These are phyloP conservation scores for Reutealis trisperma DNA, from an alignment of 345 rosid species.

Conservation along the genomic window DNA sequence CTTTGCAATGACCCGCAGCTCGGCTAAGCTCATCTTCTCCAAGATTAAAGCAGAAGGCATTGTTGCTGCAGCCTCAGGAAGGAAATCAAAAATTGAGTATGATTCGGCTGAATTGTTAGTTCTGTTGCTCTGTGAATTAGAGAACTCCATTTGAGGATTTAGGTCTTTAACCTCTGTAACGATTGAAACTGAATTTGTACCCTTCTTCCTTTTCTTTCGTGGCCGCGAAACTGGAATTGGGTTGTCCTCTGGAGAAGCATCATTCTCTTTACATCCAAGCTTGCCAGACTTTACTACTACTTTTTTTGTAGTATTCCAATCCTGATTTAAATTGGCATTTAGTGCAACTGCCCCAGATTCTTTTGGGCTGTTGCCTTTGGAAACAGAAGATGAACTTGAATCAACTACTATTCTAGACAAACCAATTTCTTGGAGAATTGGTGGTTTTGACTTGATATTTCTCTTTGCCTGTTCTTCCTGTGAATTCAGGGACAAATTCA, in stretches of 20 bases:
- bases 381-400: conserved; percentile 27
- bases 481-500: conserved; percentile 25
- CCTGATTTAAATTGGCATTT: conserved; percentile 24
- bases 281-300: conserved; percentile 13
- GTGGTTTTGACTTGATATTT: conserved; percentile 21
- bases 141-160: conserved; percentile 18
- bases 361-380: conserved; percentile 30
- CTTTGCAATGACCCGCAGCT: conserved; percentile 59
- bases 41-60: conserved; percentile 1
- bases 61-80: conserved; percentile 12
- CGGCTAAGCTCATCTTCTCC: conserved; percentile 21
- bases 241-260: conserved; percentile 12
- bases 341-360: conserved; percentile 13
- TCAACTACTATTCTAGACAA: conserved; percentile 12
- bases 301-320: conserved; percentile 32
- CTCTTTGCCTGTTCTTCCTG: conserved; percentile 34
- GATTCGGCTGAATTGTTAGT: conserved; percentile 7
- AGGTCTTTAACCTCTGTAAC: conserved; percentile 26
- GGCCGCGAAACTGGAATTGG: conserved; percentile 16
- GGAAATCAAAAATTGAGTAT: conserved; percentile 24
- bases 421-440: conserved; percentile 25
- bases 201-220: conserved; percentile 27
- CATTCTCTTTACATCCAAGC: conserved; percentile 26
- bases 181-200: conserved; percentile 11
- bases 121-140: conserved; percentile 27